phyloP scores from a whole-genome alignment of 1,139 yeast species.

The Suzukiozyma palmioleophila region DNA sequence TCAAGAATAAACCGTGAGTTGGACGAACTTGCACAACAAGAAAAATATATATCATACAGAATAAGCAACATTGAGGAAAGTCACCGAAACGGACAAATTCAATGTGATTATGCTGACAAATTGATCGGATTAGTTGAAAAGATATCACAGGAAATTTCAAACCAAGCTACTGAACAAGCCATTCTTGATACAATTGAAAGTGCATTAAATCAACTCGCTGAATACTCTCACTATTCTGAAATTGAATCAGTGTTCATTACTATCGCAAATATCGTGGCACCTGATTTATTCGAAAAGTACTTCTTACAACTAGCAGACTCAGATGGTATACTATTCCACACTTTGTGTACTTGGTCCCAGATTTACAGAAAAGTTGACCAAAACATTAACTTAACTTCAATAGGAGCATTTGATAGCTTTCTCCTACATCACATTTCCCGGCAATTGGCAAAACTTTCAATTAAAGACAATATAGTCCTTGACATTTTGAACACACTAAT shows the following conservation, averaged over 20 bases:
- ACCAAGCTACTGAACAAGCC: not conserved
- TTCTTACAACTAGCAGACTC: constrained; percentile 6
- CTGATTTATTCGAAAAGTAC: constrained; percentile 9
- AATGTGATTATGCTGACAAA: constrained; percentile 2
- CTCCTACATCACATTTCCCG: not conserved
- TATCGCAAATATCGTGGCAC: constrained; percentile 5
- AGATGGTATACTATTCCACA: constrained; percentile 6
- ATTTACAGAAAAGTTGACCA: constrained; percentile 11
- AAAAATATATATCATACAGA: constrained; percentile 16
- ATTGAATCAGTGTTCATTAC: constrained; percentile 9
- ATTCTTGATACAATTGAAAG: not conserved
- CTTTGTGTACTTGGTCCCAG: constrained; percentile 14
- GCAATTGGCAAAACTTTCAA: not conserved
- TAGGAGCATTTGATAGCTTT: not conserved
- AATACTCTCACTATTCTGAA: not conserved
- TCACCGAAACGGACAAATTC: constrained; percentile 4
- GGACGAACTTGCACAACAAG: constrained; percentile 15
- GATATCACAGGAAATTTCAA: not conserved
- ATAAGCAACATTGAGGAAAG: constrained; percentile 10
- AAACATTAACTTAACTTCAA: not conserved
- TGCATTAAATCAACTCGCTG: not conserved
- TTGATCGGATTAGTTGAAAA: not conserved
- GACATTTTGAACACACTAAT: constrained; percentile 2
- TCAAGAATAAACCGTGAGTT: constrained; percentile 13
- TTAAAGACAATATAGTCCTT: not conserved